phyloP scores from a whole-genome alignment of 2,329 filamentous ascomycete genomes.

The Westerdykella sp. region DNA sequence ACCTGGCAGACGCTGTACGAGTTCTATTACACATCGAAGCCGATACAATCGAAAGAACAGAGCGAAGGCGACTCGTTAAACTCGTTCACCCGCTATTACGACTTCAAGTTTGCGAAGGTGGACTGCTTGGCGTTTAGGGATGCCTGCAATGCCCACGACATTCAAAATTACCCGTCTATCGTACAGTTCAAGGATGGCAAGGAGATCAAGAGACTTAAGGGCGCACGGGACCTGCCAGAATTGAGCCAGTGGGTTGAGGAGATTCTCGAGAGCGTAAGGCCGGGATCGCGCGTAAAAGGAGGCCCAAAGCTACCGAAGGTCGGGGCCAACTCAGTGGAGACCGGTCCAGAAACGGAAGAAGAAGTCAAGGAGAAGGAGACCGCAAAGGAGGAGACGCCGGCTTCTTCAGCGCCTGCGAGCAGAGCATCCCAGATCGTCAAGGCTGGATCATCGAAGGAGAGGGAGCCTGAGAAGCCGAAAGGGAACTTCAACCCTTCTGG shows the following conservation, averaged over 20 bases:
- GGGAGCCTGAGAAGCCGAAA: constrained; percentile 41
- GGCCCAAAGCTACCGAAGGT: constrained; percentile 64
- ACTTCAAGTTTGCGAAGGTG: constrained; percentile 79
- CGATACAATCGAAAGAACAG: constrained; percentile 48
- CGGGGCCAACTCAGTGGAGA: constrained; percentile 52
- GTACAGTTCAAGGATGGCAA: constrained; percentile 74
- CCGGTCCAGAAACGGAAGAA: constrained; percentile 32
- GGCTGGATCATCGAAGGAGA: constrained; percentile 7
- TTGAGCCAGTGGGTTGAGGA: constrained; percentile 69
- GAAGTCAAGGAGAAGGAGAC: constrained; percentile 31
- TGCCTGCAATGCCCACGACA: constrained; percentile 61
- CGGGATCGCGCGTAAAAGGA: constrained; percentile 67
- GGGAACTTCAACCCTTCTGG: constrained; percentile 63
- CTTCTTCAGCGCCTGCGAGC: constrained; percentile 17
- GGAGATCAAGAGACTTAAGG: constrained; percentile 56
- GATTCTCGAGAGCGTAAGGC: constrained; percentile 68
- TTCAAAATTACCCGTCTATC: constrained; percentile 70
- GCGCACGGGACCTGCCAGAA: constrained; percentile 59
- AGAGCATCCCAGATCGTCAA: constrained; percentile 29
- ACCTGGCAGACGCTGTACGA: constrained; percentile 91
- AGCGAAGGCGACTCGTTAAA: constrained; percentile 49
- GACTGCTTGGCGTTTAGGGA: constrained; percentile 83
- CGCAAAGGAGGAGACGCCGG: constrained; percentile 18
- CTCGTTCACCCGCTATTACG: constrained; percentile 74
- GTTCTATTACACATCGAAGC: constrained; percentile 85